Evolutionary conservation across 257 asterid species (phyloP).

Genomic region (Rehmannia glutinosa): DNA sequence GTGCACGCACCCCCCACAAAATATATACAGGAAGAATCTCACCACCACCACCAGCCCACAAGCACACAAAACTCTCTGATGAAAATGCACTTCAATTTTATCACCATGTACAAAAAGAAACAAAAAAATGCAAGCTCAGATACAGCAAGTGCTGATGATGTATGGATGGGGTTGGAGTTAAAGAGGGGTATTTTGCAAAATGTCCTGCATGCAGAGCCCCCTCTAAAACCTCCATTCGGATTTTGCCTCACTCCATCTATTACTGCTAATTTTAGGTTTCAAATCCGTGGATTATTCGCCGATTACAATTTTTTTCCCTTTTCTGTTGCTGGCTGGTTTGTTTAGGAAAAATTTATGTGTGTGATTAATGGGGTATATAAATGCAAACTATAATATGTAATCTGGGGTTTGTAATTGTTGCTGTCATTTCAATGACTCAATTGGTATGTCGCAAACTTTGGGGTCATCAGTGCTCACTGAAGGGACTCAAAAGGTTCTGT

Average conservation of each 20-base stretch:
- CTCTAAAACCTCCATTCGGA: constrained; percentile 24
- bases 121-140: constrained; percentile 1
- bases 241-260: constrained; percentile 31
- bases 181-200: constrained; percentile 21
- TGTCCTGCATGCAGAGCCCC: constrained; percentile 36
- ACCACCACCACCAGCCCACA: constrained; percentile 6
- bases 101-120: background rate
- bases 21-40: background rate
- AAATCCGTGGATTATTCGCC: constrained; percentile 23
- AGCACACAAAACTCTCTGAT: constrained; percentile 16
- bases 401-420: background rate
- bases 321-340: background rate
- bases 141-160: constrained; percentile 16
- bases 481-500: background rate
- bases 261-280: constrained; percentile 20
- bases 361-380: constrained; percentile 3
- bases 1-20: background rate
- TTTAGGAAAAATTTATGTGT: background rate
- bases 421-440: no score
- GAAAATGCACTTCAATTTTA: constrained; percentile 14
- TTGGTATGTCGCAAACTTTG: constrained; percentile 2
- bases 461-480: background rate
- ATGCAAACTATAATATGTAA: background rate
- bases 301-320: background rate
- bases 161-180: constrained; percentile 18